These are phyloP conservation scores for Penicillium expansum DNA, from an alignment of 2,329 filamentous ascomycete genomes.

Conservation along the genomic window DNA sequence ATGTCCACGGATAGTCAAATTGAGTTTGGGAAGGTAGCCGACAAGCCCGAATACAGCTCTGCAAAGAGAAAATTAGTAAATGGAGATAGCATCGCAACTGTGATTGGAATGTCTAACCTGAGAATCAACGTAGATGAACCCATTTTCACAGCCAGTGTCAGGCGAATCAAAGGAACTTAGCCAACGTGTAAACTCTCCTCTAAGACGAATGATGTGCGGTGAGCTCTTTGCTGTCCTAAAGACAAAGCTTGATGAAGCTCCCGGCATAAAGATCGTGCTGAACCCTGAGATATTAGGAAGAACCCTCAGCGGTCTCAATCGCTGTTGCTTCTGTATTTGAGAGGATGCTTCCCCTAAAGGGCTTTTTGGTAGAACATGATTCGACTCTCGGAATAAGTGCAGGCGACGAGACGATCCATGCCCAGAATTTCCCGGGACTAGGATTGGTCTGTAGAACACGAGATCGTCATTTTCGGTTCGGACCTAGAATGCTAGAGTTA, in stretches of 20 bases:
- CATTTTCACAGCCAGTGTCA: conserved; percentile 68
- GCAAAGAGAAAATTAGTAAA: conserved; percentile 13
- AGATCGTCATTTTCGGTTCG: conserved; percentile 79
- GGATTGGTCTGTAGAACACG: conserved; percentile 80
- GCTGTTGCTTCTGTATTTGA: conserved; percentile 18
- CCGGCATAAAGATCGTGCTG: conserved; percentile 77
- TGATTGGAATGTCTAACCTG: conserved; percentile 35
- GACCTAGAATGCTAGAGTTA: conserved; percentile 50
- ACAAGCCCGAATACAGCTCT: conserved; percentile 70
- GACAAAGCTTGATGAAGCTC: conserved; percentile 75
- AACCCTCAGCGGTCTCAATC: conserved; percentile 46
- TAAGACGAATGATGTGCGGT: conserved; percentile 71
- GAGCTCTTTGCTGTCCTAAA: conserved; percentile 75
- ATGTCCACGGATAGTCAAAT: conserved; percentile 73
- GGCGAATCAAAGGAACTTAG: conserved; percentile 70
- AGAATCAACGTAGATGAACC: conserved; percentile 78
- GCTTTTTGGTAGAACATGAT: conserved; percentile 63
- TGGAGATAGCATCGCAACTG: not conserved
- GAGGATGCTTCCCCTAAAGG: conserved; percentile 52
- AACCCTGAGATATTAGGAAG: conserved; percentile 65
- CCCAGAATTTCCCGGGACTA: conserved; percentile 33
- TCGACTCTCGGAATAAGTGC: conserved; percentile 72
- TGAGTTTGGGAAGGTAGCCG: conserved; percentile 66
- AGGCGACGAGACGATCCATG: conserved; percentile 43
- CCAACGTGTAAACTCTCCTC: conserved; percentile 65